Conservation (phyloP, 495 filamentous ascomycete genomes). For the Xanthoparmelia taractica region DNA sequence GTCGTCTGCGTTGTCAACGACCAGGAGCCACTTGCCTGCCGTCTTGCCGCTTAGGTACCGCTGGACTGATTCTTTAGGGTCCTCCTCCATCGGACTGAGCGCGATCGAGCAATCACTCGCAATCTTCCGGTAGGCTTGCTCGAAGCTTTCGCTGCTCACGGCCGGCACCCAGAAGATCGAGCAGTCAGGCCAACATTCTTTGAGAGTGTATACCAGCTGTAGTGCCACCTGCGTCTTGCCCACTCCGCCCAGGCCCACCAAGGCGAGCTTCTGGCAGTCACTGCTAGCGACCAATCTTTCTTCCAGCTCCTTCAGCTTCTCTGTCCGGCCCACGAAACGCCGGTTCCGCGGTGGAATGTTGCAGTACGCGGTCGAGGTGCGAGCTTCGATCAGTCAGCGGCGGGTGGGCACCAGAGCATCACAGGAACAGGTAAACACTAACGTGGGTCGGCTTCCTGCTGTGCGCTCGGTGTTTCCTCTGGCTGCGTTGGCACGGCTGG, state of each 20-base stretch:
- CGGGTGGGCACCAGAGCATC: background rate
- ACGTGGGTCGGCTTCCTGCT: constrained; percentile 10
- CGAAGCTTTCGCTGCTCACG: constrained; percentile 33
- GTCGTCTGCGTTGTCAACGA: constrained; percentile 40
- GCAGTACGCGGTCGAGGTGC: constrained; percentile 2
- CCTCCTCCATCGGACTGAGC: constrained; percentile 16
- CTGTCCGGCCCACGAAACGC: constrained; percentile 27
- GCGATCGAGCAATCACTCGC: constrained; percentile 20
- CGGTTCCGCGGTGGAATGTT: constrained; percentile 29
- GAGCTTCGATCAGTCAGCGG: constrained; percentile 9
- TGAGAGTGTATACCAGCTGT: constrained; percentile 37
- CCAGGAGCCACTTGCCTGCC: constrained; percentile 34
- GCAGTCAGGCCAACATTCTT: constrained; percentile 32
- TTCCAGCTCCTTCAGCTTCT: constrained; percentile 23
- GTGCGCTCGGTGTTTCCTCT: constrained; percentile 5
- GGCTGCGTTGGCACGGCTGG: constrained; percentile 7
- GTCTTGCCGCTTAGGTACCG: constrained; percentile 27
- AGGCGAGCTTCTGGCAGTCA: constrained; percentile 18
- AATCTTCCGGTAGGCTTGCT: constrained; percentile 41
- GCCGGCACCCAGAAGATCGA: constrained; percentile 47
- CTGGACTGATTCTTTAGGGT: constrained; percentile 30
- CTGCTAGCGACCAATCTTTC: constrained; percentile 14
- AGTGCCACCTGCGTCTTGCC: constrained; percentile 34
- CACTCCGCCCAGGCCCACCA: constrained; percentile 23
- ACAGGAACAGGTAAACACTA: constrained; percentile 10